Percentiles rank a stretch among this genome's conserved stretches.
Conservation (phyloP, 257 asterid genomes). For the Nicotiana undulata region DNA sequence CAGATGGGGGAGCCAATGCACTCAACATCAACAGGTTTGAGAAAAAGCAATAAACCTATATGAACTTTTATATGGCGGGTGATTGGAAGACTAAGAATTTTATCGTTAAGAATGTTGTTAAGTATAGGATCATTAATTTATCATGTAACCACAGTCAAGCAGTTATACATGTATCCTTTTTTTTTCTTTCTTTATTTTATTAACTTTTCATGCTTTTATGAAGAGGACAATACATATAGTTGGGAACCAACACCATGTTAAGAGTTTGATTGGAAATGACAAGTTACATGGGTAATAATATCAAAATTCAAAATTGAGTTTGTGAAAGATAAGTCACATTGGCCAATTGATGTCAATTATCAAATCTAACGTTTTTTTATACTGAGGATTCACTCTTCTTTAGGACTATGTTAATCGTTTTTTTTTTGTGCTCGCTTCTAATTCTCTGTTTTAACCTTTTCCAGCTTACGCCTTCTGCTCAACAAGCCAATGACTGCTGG, state of each 20-base stretch:
- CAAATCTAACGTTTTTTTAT: not conserved
- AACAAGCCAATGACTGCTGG: slow-evolving; percentile 37
- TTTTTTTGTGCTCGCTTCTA: not conserved
- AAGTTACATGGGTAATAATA: not conserved
- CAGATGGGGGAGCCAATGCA: slow-evolving; percentile 91
- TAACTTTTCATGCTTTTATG: not conserved
- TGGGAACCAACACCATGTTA: not conserved
- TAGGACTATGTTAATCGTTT: not conserved
- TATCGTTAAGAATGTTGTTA: not conserved
- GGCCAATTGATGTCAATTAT: not conserved
- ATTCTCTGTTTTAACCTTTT: slow-evolving; percentile 12
- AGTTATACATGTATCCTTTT: not conserved
- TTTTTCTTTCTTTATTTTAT: not conserved
- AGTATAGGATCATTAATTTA: not conserved
- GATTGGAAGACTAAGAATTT: not conserved
- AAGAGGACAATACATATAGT: not conserved
- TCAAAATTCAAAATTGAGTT: not conserved
- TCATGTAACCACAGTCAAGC: not conserved
- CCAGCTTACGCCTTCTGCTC: slow-evolving; percentile 77
- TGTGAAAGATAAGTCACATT: not conserved
- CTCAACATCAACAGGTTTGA: slow-evolving; percentile 84
- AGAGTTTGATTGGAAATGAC: not conserved
- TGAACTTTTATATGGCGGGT: not conserved
- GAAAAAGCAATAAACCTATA: not conserved
- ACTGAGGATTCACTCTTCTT: not conserved